phyloP scores from a whole-genome alignment of 2,329 filamentous ascomycete species.

The Xylaria sp. region DNA sequence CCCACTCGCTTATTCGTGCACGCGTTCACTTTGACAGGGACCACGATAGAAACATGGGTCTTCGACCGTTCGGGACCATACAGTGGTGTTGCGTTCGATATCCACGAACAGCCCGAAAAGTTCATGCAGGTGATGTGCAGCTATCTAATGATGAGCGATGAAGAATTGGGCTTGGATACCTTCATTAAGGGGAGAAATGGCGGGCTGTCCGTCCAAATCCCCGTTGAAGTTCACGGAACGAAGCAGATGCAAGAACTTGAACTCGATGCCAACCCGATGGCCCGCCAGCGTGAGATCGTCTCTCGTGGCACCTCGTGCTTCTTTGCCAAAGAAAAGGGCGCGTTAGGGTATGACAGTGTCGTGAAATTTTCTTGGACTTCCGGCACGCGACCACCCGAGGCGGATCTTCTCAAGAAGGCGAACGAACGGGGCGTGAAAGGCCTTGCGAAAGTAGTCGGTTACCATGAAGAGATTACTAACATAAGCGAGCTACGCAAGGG shows the following conservation, averaged over 20 bases:
- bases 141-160: conserved; percentile 14
- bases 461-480: conserved; percentile 8
- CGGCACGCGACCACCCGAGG: neutral
- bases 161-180: conserved; percentile 11
- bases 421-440: conserved; percentile 13
- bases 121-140: conserved; percentile 11
- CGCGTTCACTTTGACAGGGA: conserved; percentile 2
- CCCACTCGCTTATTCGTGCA: conserved; percentile 12
- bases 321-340: neutral
- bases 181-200: conserved; percentile 1
- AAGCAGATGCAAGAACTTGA: conserved; percentile 4
- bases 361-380: conserved; percentile 12
- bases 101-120: conserved; percentile 1
- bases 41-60: conserved; percentile 8
- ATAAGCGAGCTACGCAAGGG: conserved; percentile 15
- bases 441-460: conserved; percentile 5
- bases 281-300: conserved; percentile 2
- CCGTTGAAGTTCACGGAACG: neutral
- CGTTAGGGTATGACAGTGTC: neutral
- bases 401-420: conserved; percentile 10
- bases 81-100: neutral
- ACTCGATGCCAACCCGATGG: conserved; percentile 1
- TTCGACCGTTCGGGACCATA: conserved; percentile 11
- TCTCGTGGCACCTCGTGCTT: conserved; percentile 3
- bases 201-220: neutral